Evolutionary conservation across 441 rosid species (phyloP), one percentile per base, ranked within the genome.

Genomic region (Theobroma grandiflorum): DNA sequence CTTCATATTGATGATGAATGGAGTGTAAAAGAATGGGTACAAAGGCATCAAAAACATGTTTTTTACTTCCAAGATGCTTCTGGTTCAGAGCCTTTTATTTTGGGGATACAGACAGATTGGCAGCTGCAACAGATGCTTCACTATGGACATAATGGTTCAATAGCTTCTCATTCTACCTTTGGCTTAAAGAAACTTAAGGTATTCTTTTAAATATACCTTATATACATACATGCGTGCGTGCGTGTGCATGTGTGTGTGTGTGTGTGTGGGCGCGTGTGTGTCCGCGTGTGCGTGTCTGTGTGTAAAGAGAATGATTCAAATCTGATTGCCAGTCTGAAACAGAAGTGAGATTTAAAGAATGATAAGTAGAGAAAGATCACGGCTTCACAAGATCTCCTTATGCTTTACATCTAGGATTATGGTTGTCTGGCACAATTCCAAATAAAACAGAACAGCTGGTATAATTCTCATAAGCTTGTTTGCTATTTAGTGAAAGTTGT

Each of bases 91-190:
- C 83, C 87, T 50, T 88, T 88, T 73, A 58, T 86, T 69, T 68
- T 90, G 82, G 93, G 90, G 40, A 84, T 87, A 73, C 93, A 90
- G 82, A 90, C 91, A 75, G 90, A 88, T 75, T 90, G 93, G 90
- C 93, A 90, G 86, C 82, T 90, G 84, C 88, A 88, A 57, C 93
- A 88, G 84, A 87, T 90, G 86, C 80, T 90, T 47, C 85, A 57
- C 63, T 84, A 79, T 85, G 90, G 93, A 18, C 82, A 81, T 77
- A 75, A 75, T 78, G 90, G 89, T 65, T 78, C 81, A 11, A 42
- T 90, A 37, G 86, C 90, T 72, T 85, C 75, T 79, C 88, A 88
- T 87, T 88, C 91, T 77, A 84, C 80, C 26, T 85, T 90, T 80
- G 90, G 91, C 80, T 77, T 70, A 57, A 88, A 88, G 82, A 90